Evolutionary conservation across 257 asterid genomes (phyloP), one percentile per base, ranked within the genome.

Genomic region (Nicotiana otophora): DNA sequence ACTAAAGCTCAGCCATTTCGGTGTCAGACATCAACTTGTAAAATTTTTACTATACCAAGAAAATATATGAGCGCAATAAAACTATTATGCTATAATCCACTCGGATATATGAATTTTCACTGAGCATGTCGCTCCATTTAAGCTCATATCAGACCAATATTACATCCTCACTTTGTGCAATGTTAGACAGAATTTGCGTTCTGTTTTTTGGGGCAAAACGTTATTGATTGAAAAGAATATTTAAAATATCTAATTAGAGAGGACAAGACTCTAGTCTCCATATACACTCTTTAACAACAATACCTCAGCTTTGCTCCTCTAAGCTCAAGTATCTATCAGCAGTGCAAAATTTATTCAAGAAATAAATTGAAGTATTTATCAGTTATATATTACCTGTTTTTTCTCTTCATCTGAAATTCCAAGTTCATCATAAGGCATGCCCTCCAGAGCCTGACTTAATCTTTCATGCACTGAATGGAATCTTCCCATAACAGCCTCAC

Each of bases 361-460:
- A 42, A 42, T 20, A 46, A 11, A 42, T 42, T 2, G 58, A 31
- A 31, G 34, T 14, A 53, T 53, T 3, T 53, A 54, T 54, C 6
- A 54, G 60, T 20, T 42, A 42, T 42, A 10, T 42, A 31, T 31
- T 3, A 94, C 99, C 92, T 94, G 96, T 81, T 91, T 96, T 88
- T 77, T 92, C 79, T 87, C 93, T 87, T 91, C 94, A n/a, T 91
- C 89, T 9, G 99, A 89, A 19, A 95, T 87, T 62, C 96, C 91
- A 81, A 96, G 95, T 83, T 94, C 95, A 75, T 88, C 96, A 36
- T 81, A 90, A 0, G 98, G 99, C 90, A 96, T 89, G 55, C 85
- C 96, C 72, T 90, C 94, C 82, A 92, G 79, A 69, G 97, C 96
- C 12, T 84, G 85, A 84, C 88, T 83, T 61, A 95, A 87, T 83